These are phyloP conservation scores for Sarocladium kiliense DNA, from an alignment of 2,329 filamentous ascomycete genomes.

Conservation along the genomic window DNA sequence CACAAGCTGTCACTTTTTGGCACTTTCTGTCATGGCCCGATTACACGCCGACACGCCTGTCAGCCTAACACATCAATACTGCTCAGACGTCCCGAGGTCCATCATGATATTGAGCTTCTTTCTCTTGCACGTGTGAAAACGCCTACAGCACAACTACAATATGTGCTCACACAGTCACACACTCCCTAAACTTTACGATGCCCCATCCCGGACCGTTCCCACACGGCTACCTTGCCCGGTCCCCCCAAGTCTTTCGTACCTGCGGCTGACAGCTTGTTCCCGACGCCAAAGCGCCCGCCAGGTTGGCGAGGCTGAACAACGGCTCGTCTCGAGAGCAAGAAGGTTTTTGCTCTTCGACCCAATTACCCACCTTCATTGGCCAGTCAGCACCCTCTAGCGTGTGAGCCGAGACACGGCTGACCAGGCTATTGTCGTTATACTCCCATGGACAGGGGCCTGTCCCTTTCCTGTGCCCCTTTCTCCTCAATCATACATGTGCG, in stretches of 20 bases:
- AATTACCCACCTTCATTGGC: neutral
- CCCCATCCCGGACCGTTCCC: neutral
- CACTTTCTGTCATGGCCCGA: neutral
- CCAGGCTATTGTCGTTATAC: neutral
- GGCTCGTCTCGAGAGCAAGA: neutral
- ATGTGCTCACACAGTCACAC: neutral
- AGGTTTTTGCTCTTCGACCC: neutral
- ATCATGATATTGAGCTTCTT: no score
- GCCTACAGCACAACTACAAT: no score
- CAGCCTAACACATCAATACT: no score
- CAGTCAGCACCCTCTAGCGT: neutral
- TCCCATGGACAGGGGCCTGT: no score
- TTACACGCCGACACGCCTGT: neutral
- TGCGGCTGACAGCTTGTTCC: neutral
- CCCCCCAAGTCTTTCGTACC: neutral
- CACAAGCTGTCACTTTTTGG: no score
- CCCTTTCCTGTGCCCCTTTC: neutral
- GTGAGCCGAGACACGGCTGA: neutral
- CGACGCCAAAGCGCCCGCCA: neutral
- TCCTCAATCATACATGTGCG: neutral
- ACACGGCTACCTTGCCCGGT: neutral
- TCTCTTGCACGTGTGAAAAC: no score
- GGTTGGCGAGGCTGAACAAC: constrained; percentile 2
- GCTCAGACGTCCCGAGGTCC: no score
- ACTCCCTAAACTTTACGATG: neutral